Evolutionary conservation across 495 filamentous ascomycete genomes (phyloP).

Genomic region (Annulohypoxylon bovei): DNA sequence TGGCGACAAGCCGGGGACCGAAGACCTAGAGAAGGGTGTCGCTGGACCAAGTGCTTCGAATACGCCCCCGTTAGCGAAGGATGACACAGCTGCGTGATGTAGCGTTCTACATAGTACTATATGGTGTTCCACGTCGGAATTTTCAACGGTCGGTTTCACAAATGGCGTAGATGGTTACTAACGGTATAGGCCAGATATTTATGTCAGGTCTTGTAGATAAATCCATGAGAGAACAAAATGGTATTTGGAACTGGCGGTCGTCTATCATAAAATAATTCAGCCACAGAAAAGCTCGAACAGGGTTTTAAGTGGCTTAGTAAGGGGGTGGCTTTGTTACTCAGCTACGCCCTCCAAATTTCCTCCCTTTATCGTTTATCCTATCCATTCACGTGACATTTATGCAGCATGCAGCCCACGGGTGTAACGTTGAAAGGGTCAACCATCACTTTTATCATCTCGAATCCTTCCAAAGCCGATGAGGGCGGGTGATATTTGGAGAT

Average conservation of each 20-base stretch:
- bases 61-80: neutral
- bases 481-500: neutral
- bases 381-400: neutral
- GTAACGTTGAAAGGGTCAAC: slow-evolving; percentile 15
- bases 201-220: neutral
- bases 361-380: neutral
- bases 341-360: neutral
- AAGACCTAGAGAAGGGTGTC: slow-evolving; percentile 17
- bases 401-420: neutral
- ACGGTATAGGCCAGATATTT: neutral
- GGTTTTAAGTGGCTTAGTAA: neutral
- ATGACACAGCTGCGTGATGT: slow-evolving; percentile 18
- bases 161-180: neutral
- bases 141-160: neutral
- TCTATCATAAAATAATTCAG: neutral
- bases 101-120: neutral
- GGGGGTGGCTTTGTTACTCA: neutral
- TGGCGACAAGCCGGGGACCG: neutral
- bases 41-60: neutral
- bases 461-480: slow-evolving; percentile 1
- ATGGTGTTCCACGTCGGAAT: neutral
- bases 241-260: neutral
- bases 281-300: no score
- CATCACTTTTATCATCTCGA: neutral
- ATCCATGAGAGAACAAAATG: neutral